Percentiles rank a stretch among this genome's conserved stretches.
Conservation (phyloP, 805 yeast species). For the Deakozyma indianensis region DNA sequence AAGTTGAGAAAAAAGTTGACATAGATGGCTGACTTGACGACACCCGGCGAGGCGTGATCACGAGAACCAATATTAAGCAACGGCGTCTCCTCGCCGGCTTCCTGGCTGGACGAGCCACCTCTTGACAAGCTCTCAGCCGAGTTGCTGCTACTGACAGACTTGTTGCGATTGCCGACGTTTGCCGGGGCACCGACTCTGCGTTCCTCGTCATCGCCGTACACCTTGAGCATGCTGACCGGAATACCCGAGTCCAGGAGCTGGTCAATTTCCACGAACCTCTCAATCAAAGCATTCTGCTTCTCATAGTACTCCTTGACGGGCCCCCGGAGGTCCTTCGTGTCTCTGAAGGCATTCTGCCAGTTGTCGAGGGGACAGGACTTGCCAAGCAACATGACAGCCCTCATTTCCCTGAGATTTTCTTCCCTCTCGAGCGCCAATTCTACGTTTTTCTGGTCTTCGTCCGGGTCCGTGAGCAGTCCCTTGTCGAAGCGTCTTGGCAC, state of each 20-base stretch:
- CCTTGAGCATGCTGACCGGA: slow-evolving; percentile 47
- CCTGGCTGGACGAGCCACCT: slow-evolving; percentile 11
- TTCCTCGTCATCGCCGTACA: slow-evolving; percentile 32
- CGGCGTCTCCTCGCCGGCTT: slow-evolving; percentile 34
- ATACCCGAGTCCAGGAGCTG: slow-evolving; percentile 55
- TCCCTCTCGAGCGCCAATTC: slow-evolving; percentile 1
- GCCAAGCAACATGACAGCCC: slow-evolving; percentile 37
- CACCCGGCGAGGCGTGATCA: slow-evolving; percentile 24
- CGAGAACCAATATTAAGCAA: slow-evolving; percentile 33
- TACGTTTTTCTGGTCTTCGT: neutral
- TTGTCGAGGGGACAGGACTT: slow-evolving; percentile 23
- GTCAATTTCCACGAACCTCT: slow-evolving; percentile 46
- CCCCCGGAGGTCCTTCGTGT: slow-evolving; percentile 12
- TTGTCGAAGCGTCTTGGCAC: neutral
- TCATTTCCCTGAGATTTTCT: slow-evolving; percentile 27
- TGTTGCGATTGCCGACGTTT: neutral
- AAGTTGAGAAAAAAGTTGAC: slow-evolving; percentile 47
- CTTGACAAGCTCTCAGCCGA: slow-evolving; percentile 9
- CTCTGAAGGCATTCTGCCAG: slow-evolving; percentile 23
- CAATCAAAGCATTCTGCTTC: slow-evolving; percentile 46
- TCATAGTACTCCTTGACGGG: slow-evolving; percentile 31
- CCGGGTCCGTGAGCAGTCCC: neutral
- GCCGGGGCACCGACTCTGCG: neutral
- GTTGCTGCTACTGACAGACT: neutral
- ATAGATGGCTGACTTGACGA: slow-evolving; percentile 45